Evolutionary conservation across 106 monocot species (phyloP), one percentile per base, ranked within the genome.

Genomic region (Vanilla planifolia): DNA sequence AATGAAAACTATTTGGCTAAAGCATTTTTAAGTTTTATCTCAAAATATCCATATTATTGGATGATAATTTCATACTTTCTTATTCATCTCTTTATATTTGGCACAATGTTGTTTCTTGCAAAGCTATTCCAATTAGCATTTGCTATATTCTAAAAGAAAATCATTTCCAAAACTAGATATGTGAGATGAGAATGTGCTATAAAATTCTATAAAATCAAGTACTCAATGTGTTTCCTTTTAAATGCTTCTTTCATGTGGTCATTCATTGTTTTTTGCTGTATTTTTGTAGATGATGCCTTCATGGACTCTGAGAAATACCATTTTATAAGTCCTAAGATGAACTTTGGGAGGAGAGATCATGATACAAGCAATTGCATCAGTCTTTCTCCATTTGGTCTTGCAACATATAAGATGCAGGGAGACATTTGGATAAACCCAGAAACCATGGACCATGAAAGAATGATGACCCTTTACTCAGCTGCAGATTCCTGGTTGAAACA

Each of bases 401-500:
- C 60, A 26, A 69, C 69, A 3, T 69, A 69, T 37, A 69, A 60
- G 25, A 60, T 69, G 69, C 46, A 60, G 1, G 60, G 48, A 17
- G 39, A 48, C 14, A 33, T 69, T 8, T 69, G 69, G 69, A 3
- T 60, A 25, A 60, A 60, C 24, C 45, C 33, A 0, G 48, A 69
- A 29, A 19, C 15, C 29, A 34, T 20, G 21, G 69, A 60, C 20
- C 17, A 34, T 5, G 69, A 59, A 1, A 46, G 35, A 37, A 47
- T 69, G 25, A 29, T 59, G n/a, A 33, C 33, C 15, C 48, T 69
- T 27, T 69, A 28, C 60, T 39, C 60, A 11, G 59, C 60, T 22
- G 69, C 69, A 6, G 69, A 60, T 30, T 69, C 69, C 1, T 69
- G 69, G 69, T 60, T 69, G 26, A 69, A 60, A 26, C 69, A 69